Base-by-base conservation (phyloP, 345 rosid species). In the Crucihimalaya himalaica region DNA sequence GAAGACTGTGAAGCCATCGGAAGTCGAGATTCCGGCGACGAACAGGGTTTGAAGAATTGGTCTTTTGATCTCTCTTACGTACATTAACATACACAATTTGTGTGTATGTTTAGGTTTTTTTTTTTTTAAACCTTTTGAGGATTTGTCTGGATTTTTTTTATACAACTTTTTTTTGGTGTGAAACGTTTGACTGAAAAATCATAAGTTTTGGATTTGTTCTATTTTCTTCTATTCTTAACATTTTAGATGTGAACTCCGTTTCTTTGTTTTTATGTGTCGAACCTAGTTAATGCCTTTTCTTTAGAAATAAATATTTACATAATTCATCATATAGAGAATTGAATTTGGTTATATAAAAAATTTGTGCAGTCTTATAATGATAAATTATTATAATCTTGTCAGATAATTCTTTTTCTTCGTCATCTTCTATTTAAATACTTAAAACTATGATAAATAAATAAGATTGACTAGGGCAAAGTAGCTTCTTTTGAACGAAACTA, bases 1-100 rank as follows among this genome's bases (percentile, higher is more conserved):
- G 2, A 80, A 57, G 0, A 43, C 59, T 0, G 62, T 1, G 9
- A 78, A 80, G 76, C 73, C 73, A 28, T 37, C 84, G 8, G 87
- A 81, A 62, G 73, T 87, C 62, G 87, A 88, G 71, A 74, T 85
- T 40, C n/a, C 84, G 2, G 62, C 35, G 6, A 11, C 64, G 21
- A 71, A 12, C 37, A 47, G 66, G 5, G 55, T 40, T 42, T 71
- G 56, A 64, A n/a, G 42, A 50, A 40, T 31, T 2, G 1, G 6
- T 15, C 2, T 25, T 27, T n/a, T 10, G 10, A 10, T 39, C 14
- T 37, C 51, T 8, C 16, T 48, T 8, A 60, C 70, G 53, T 55
- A 55, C 60, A 71, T 62, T 40, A 23, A 21, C 55, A 73, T 43
- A 43, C 67, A 74, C 66, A 66, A 8, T 37, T 56, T 57, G 25